These are phyloP conservation scores for Malassezia sympodialis DNA, from an alignment of 1,284 basidiomycete species.

Conservation along the genomic window DNA sequence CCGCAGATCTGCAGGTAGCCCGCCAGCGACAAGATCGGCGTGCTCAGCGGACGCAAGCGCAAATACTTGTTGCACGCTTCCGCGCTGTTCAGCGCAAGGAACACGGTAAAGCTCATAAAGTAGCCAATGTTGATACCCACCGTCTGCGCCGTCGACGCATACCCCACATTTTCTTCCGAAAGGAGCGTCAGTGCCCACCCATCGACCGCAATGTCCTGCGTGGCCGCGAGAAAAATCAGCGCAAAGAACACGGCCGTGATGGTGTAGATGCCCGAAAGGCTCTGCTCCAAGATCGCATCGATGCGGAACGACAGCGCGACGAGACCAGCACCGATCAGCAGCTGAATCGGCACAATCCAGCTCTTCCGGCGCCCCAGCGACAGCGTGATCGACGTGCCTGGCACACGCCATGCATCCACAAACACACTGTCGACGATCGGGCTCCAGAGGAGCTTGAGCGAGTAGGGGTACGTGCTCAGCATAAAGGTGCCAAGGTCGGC, in stretches of 20 bases:
- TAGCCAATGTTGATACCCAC: slow-evolving; percentile 93
- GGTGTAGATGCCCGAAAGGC: slow-evolving; percentile 63
- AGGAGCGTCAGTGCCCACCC: slow-evolving; percentile 96
- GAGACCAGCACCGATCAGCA: slow-evolving; percentile 77
- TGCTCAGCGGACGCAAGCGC: slow-evolving; percentile 55
- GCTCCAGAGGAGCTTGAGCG: slow-evolving; percentile 92
- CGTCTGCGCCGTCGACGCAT: slow-evolving; percentile 95
- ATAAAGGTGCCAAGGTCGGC: slow-evolving; percentile 92
- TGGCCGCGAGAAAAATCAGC: slow-evolving; percentile 83
- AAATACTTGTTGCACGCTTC: slow-evolving; percentile 77
- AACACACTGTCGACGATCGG: slow-evolving; percentile 92
- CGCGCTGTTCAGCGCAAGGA: slow-evolving; percentile 88
- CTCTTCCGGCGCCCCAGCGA: slow-evolving; percentile 77
- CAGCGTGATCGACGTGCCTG: slow-evolving; percentile 20
- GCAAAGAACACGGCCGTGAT: slow-evolving; percentile 79
- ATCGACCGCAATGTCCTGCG: slow-evolving; percentile 98
- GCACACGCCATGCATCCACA: slow-evolving; percentile 53
- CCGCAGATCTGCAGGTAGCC: slow-evolving; percentile 82
- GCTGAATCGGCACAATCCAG: slow-evolving; percentile 97
- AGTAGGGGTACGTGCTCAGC: slow-evolving; percentile 90
- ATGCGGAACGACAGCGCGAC: slow-evolving; percentile 74
- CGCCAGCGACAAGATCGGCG: slow-evolving; percentile 69
- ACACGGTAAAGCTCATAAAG: slow-evolving; percentile 93
- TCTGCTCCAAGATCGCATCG: slow-evolving; percentile 69
- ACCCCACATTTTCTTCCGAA: slow-evolving; percentile 86